phyloP scores from a whole-genome alignment of 495 filamentous ascomycete species.

The Letharia lupina region DNA sequence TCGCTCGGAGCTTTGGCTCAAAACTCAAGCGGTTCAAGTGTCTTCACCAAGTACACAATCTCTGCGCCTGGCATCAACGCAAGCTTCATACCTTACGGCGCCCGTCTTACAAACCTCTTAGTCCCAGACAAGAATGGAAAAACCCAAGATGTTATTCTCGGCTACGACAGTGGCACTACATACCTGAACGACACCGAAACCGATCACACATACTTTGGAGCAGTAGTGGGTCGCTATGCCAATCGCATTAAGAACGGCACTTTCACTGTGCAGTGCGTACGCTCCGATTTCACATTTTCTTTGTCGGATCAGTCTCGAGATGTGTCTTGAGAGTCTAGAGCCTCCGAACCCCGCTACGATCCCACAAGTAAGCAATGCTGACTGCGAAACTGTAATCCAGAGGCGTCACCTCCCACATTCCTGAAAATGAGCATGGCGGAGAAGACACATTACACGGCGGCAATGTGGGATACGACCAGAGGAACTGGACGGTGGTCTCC shows the following conservation, averaged over 20 bases:
- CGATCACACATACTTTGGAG: conserved; percentile 66
- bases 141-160: conserved; percentile 60
- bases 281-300: neutral
- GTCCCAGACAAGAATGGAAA: conserved; percentile 62
- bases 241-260: conserved; percentile 83
- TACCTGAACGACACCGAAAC: conserved; percentile 57
- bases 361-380: neutral
- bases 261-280: conserved; percentile 52
- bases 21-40: conserved; percentile 3
- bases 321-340: neutral
- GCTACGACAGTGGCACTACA: conserved; percentile 68
- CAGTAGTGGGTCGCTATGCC: conserved; percentile 72
- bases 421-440: conserved; percentile 64
- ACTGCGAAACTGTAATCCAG: neutral
- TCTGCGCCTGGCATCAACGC: conserved; percentile 62
- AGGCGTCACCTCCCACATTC: conserved; percentile 52
- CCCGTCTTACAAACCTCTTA: conserved; percentile 63
- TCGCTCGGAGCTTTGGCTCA: conserved; percentile 9
- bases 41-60: conserved; percentile 56
- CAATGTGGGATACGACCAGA: conserved; percentile 69
- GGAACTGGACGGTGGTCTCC: conserved; percentile 69
- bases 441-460: conserved; percentile 74
- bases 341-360: neutral
- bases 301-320: neutral
- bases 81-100: conserved; percentile 70